Evolutionary conservation across 2,329 filamentous ascomycete genomes (phyloP), one percentile per base, ranked within the genome.

Genomic region (Penicillium sp.): DNA sequence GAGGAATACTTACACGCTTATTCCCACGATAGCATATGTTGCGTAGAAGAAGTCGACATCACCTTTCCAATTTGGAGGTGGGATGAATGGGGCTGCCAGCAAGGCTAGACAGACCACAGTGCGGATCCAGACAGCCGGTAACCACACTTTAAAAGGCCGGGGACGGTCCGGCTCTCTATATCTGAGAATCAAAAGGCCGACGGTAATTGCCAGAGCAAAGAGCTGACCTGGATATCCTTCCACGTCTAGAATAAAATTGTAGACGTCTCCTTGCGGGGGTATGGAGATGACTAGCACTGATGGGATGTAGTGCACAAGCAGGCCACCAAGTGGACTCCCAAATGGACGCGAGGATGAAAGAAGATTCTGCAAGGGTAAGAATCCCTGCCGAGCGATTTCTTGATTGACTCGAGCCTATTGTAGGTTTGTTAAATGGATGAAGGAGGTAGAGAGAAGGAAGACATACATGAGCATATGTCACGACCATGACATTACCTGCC

Each of bases 191-290:
- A 91, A 66, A 0, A 91, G 76, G 0, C 88, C 88, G 7, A 82
- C 65, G 0, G 84, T 84, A 0, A 86, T 77, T 0, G 85, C 84
- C 1, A 90, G 71, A 0, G 81, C 81, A 58, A 88, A 83, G 14
- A 91, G 78, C 60, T 89, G 85, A 0, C 81, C 85, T 0, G 88
- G 84, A 65, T 91, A 91, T 0, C 86, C 87, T 68, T 91, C 88
- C 0, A 91, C 85, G 51, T 92, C 88, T 0, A 91, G 77, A 30
- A 92, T 91, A 68, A 92, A 90, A 10, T 85, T 87, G 74, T 91
- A 92, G 0, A 89, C 86, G 51, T 89, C 84, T 3, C 81, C 80
- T 0, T 87, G 86, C 0, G 88, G 87, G 0, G 88, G 88, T 0
- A 90, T 78, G 0, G 81, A 75, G 53, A 92, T 90, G 3, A 91